Percentiles rank a stretch among this genome's conserved stretches.
These are phyloP conservation scores for Tetracladium setigerum DNA, from an alignment of 495 filamentous ascomycete genomes.

Conservation along the genomic window DNA sequence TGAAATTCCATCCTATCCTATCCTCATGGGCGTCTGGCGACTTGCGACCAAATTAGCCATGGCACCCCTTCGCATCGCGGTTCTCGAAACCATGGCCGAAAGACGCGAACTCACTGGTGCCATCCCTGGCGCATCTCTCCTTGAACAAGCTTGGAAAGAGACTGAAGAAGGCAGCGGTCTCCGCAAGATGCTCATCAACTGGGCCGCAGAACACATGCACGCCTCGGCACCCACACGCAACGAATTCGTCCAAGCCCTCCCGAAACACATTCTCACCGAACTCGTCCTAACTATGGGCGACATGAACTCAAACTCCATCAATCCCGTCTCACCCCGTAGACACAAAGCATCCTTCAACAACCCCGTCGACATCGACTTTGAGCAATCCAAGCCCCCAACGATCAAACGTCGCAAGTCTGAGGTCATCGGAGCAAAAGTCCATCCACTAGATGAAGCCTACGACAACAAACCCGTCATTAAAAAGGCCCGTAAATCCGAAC, in stretches of 20 bases:
- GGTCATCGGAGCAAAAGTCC: constrained; percentile 9
- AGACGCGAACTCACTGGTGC: constrained; percentile 35
- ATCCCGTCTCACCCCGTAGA: constrained; percentile 23
- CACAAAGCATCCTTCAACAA: constrained; percentile 16
- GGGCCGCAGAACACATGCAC: constrained; percentile 46
- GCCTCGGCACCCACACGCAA: constrained; percentile 36
- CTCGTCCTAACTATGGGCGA: constrained; percentile 49
- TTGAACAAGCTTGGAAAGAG: constrained; percentile 47
- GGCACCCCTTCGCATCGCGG: constrained; percentile 41
- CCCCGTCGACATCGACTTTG: constrained; percentile 9
- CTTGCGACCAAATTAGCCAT: constrained; percentile 41
- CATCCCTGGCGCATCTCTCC: constrained; percentile 43
- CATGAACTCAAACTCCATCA: constrained; percentile 13
- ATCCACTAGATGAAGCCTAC: constrained; percentile 21
- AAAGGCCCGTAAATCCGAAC: constrained; percentile 28
- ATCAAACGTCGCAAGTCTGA: constrained; percentile 26
- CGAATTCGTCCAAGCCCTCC: constrained; percentile 44
- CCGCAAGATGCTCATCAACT: constrained; percentile 42
- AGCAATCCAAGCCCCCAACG: constrained; percentile 7
- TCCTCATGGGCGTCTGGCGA: constrained; percentile 44
- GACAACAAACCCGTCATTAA: constrained; percentile 23
- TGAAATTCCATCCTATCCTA: constrained; percentile 37
- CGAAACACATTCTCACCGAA: constrained; percentile 46
- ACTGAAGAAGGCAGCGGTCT: constrained; percentile 46
- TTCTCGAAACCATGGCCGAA: constrained; percentile 44